A percentile compares a stretch with the other conserved stretches of the same genome.
These are phyloP conservation scores for Sugiyamaella grinbergsii DNA, from an alignment of 1,139 yeast genomes.

Conservation along the genomic window DNA sequence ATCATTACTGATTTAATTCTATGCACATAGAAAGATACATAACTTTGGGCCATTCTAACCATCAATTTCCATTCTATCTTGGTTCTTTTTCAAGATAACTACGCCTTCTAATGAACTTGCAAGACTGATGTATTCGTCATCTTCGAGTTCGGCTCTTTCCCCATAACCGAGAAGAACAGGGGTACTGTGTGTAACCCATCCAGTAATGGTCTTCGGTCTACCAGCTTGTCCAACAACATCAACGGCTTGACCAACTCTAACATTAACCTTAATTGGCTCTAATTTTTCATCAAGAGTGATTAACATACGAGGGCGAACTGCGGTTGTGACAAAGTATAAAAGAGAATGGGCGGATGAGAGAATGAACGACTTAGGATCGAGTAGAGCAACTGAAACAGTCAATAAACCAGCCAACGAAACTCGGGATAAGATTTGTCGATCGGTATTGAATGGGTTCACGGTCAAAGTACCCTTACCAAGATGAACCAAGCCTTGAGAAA, in stretches of 20 bases:
- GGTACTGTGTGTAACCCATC: constrained; percentile 98
- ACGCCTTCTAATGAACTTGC: constrained; percentile 87
- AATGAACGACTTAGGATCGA: constrained; percentile 77
- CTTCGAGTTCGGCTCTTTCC: constrained; percentile 96
- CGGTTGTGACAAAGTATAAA: constrained; percentile 83
- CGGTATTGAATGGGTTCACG: constrained; percentile 85
- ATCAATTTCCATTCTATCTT: constrained; percentile 77
- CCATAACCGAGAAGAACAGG: constrained; percentile 93
- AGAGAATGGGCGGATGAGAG: constrained; percentile 71
- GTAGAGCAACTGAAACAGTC: constrained; percentile 79
- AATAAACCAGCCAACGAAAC: constrained; percentile 88
- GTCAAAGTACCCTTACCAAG: constrained; percentile 95
- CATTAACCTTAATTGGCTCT: constrained; percentile 89
- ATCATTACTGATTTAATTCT: constrained; percentile 6
- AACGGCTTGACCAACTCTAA: constrained; percentile 97
- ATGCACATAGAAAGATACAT: constrained; percentile 2
- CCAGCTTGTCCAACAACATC: constrained; percentile 99
- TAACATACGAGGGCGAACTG: constrained; percentile 90
- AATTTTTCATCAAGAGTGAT: constrained; percentile 89
- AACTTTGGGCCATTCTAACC: constrained; percentile 31
- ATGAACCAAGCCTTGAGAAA: constrained; percentile 93
- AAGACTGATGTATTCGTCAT: constrained; percentile 85
- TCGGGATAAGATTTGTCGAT: constrained; percentile 83
- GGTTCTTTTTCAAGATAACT: constrained; percentile 88
- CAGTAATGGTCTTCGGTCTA: constrained; percentile 96